Conservation (phyloP, 2,329 filamentous ascomycete species). For the Botryotinia convoluta region DNA sequence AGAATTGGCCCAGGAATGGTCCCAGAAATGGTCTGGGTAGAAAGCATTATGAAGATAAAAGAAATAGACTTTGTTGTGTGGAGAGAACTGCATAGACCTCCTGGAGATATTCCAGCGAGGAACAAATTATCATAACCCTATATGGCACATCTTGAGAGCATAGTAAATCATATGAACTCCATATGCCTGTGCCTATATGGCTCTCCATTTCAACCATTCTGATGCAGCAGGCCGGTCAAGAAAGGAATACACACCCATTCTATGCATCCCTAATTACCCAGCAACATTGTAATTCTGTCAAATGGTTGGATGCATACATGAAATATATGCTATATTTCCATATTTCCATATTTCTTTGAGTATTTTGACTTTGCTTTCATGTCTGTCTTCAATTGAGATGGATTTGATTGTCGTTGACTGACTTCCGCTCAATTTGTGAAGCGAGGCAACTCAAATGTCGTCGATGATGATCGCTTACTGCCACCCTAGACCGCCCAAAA, state of each 20-base stretch:
- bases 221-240: not conserved
- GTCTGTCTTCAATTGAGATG: not conserved
- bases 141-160: not conserved
- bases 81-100: not conserved
- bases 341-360: no score
- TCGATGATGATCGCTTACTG: not conserved
- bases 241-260: not conserved
- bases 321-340: not conserved
- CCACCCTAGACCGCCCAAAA: slow-evolving; percentile 11
- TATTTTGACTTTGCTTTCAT: not conserved
- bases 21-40: not conserved
- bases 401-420: not conserved
- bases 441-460: slow-evolving; percentile 2
- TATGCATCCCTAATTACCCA: no score
- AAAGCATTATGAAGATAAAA: not conserved
- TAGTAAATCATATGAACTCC: not conserved
- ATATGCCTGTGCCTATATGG: not conserved
- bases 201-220: not conserved
- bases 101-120: not conserved
- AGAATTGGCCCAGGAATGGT: not conserved
- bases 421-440: not conserved
- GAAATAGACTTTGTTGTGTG: not conserved
- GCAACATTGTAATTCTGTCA: not conserved
- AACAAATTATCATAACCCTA: not conserved
- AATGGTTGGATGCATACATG: not conserved